Base-by-base conservation (phyloP, 441 rosid genomes). In the California macrophylla region DNA sequence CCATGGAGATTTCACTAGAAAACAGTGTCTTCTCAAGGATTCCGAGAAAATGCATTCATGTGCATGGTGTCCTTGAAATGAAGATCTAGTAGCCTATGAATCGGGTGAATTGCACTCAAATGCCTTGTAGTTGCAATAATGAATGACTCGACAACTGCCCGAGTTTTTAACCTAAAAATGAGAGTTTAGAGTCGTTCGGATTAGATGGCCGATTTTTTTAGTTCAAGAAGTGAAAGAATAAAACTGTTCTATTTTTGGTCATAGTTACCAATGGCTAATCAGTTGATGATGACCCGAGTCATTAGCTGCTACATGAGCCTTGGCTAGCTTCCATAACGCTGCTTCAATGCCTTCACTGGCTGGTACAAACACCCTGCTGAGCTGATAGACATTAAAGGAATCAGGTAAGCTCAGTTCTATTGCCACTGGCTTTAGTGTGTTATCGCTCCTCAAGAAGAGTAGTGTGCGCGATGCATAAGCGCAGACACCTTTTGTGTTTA, bases 61-160 rank as follows among this genome's bases (percentile, higher is more conserved):
- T 86, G 91, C 80, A 85, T 79, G 24, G 89, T 89, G 72, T 85
- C 89, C 79, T 83, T 85, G 86, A 89, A 83, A 82, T 89, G 94
- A 26, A 90, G 91, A 75, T 82, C 78, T 72, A 89, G 63, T 36
- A 89, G 79, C 75, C 66, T 71, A 67, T 89, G 83, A 66, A 89
- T 72, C 29, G 94, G 94, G 74, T 89, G 94, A 88, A 86, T 85
- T 20, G 40, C 76, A 25, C 94, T 89, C 73, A 89, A 61, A 36
- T 83, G 87, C 76, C 94, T 85, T 70, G 86, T 84, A 1, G 86
- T 82, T 32, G 90, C 89, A 74, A 89, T 87, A 20, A 89, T 79
- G 85, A 86, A 84, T 30, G 94, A 91, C 83, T 89, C 94, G 5
- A 83, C 70, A 0, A 89, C 85, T 7, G 89, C 90, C 71, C 85